Conservation (phyloP, 305 asterid species). For the Fraxinus angustifolia region DNA sequence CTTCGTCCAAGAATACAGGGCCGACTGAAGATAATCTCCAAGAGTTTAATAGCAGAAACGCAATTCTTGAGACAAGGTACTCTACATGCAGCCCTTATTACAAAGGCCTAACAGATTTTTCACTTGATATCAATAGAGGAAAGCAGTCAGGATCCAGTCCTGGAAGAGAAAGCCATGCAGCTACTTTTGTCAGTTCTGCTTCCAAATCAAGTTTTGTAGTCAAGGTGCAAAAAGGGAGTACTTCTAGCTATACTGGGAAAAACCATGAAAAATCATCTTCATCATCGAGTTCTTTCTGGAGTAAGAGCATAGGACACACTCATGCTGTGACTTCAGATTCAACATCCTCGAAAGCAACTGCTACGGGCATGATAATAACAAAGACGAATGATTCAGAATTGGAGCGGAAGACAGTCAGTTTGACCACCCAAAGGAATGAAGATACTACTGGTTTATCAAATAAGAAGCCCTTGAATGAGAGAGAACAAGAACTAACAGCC, state of each 20-base stretch:
- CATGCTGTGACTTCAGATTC: conserved; percentile 12
- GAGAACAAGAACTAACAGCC: conserved; percentile 37
- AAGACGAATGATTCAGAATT: conserved; percentile 27
- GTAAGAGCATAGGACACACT: conserved; percentile 27
- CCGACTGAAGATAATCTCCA: conserved; percentile 40
- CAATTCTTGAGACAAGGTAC: conserved; percentile 24
- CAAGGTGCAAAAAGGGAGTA: conserved; percentile 43
- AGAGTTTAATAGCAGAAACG: conserved; percentile 41
- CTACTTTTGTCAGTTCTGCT: conserved; percentile 36
- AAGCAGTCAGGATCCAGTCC: conserved; percentile 41
- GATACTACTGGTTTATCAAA: conserved; percentile 19
- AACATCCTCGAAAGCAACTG: conserved; percentile 7
- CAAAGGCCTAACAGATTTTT: conserved; percentile 62
- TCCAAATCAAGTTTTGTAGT: conserved; percentile 43
- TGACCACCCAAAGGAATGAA: conserved; percentile 17
- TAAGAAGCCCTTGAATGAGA: conserved; percentile 88
- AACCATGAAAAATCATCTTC: conserved; percentile 26
- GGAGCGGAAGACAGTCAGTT: conserved; percentile 24
- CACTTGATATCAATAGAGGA: conserved; percentile 44
- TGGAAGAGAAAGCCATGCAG: conserved; percentile 48
- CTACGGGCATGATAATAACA: conserved; percentile 5
- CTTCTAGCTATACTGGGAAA: conserved; percentile 31
- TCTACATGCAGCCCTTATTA: conserved; percentile 60
- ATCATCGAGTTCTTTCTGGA: conserved; percentile 26
- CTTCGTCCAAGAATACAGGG: conserved; percentile 21